phyloP scores from a whole-genome alignment of 2,329 filamentous ascomycete genomes.

The Aspergillus felis region DNA sequence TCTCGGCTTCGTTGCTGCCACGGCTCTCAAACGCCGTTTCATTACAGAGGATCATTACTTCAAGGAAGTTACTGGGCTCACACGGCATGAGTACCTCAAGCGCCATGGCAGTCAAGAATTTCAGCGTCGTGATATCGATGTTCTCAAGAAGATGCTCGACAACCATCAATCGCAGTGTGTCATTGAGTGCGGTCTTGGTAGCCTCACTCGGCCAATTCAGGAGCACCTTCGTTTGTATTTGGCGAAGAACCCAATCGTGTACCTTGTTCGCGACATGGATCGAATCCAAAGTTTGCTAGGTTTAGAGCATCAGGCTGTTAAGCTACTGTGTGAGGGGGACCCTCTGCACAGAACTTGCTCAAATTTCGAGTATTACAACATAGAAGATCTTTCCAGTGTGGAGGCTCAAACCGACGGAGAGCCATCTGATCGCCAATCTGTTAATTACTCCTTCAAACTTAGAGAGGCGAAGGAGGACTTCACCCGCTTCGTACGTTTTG shows the following conservation, averaged over 20 bases:
- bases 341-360: conserved; percentile 46
- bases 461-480: conserved; percentile 58
- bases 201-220: conserved; percentile 40
- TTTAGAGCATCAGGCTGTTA: conserved; percentile 41
- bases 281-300: conserved; percentile 40
- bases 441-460: conserved; percentile 46
- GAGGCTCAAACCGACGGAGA: conserved; percentile 25
- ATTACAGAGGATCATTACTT: conserved; percentile 45
- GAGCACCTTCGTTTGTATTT: conserved; percentile 38
- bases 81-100: conserved; percentile 41
- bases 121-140: conserved; percentile 40
- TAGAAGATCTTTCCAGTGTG: conserved; percentile 41
- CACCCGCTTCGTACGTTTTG: conserved; percentile 55
- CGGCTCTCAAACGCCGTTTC: conserved; percentile 40
- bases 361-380: conserved; percentile 46
- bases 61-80: conserved; percentile 38
- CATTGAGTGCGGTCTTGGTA: conserved; percentile 43
- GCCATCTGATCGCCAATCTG: conserved; percentile 42
- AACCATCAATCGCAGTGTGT: conserved; percentile 41
- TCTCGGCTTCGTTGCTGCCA: conserved; percentile 41
- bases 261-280: conserved; percentile 40
- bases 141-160: conserved; percentile 42
- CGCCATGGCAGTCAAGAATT: conserved; percentile 40
- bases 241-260: conserved; percentile 38
- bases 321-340: conserved; percentile 43